phyloP scores from a whole-genome alignment of 1,284 basidiomycete species.

The Rhodotorula sp. region DNA sequence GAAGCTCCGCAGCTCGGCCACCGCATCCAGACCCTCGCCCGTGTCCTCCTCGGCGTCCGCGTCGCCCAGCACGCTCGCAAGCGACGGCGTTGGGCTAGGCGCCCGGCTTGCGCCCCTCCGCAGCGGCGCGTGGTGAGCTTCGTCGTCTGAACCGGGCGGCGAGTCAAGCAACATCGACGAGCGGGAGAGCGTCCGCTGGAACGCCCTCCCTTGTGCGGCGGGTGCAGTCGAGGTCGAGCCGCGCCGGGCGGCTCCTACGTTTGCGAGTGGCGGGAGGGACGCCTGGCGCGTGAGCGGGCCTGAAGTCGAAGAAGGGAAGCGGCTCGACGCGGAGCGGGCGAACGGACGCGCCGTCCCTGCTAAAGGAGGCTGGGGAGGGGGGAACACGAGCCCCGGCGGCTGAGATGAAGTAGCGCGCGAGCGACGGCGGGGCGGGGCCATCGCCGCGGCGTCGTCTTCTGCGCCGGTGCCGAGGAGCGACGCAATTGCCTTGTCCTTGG shows the following conservation, averaged over 20 bases:
- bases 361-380: conserved; percentile 1
- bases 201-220: background rate
- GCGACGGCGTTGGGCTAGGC: conserved; percentile 20
- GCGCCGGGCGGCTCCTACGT: background rate
- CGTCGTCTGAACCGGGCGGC: conserved; percentile 13
- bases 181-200: conserved; percentile 12
- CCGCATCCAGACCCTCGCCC: conserved; percentile 10
- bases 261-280: conserved; percentile 3
- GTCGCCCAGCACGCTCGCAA: conserved; percentile 8
- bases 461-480: conserved; percentile 19
- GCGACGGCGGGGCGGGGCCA: background rate
- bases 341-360: background rate
- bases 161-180: conserved; percentile 21
- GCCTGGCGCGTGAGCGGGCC: background rate
- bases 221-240: background rate
- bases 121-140: background rate
- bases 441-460: background rate
- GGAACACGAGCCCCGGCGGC: conserved; percentile 4
- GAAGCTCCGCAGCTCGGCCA: conserved; percentile 19
- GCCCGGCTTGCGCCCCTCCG: background rate
- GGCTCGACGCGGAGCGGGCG: conserved; percentile 1
- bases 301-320: background rate
- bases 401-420: background rate
- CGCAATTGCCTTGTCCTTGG: conserved; percentile 24
- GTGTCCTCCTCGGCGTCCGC: conserved; percentile 5